Base-by-base conservation (phyloP, 441 rosid genomes). In the Arabidopsis lyrata region DNA sequence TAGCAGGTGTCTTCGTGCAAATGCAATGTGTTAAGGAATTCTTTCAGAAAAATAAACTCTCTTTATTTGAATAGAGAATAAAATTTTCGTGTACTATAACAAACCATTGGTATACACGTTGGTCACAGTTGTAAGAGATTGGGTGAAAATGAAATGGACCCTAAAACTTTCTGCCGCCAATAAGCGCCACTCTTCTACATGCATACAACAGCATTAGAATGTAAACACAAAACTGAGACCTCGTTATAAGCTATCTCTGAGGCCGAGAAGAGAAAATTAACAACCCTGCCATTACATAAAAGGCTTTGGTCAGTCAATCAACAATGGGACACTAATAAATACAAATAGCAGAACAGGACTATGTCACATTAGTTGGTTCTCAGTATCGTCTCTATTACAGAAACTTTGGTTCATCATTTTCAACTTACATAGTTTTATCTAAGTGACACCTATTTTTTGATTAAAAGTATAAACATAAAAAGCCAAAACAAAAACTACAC, bases 141-240 rank as follows among this genome's bases (percentile, higher is more conserved):
- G 75, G 10, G 63, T 54, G 36, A 50, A 67, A 75, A 59, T 54
- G 36, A 50, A 67, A 75, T 63, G 62, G 24, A 68, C 72, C 74
- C 77, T 66, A 74, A 54, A 57, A 67, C 66, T 63, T 57, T 71
- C 61, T 22, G 80, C 80, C 80, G 80, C 82, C 73, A 59, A 58
- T 63, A 73, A 74, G 56, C 39, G 62, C 32, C 60, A 70, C 78
- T 79, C 83, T 82, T 79, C 87, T 48, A 59, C 66, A 81, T 52
- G 80, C 55, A 73, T 42, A 69, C 65, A 55, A 55, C 35, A 56
- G 64, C 71, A 67, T 36, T 63, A 50, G 48, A 50, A 55, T 52
- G 68, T 20, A 27, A 66, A 64, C 49, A 55, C 66, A 68, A 71
- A 74, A 76, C 77, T 66, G 66, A 52, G 67, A 68, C 70, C 62